Evolutionary conservation across 208 protist species (phyloP).

Genomic region (Acanthamoeba healyi): DNA sequence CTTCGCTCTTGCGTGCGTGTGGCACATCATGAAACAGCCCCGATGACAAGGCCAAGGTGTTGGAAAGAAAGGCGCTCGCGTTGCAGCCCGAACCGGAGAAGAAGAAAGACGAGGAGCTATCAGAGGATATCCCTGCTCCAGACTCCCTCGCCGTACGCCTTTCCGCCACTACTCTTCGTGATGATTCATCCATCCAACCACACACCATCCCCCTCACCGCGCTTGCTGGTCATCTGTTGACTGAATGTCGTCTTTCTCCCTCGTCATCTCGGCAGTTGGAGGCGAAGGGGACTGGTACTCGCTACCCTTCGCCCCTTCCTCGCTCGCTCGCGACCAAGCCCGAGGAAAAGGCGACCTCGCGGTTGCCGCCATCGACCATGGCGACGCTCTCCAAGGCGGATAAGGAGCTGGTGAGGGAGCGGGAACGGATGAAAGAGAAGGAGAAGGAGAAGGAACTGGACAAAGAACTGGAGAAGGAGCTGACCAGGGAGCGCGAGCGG

Average conservation of each 20-base stretch:
- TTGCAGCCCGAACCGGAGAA: conserved; percentile 19
- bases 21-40: not conserved
- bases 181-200: too few species aligned
- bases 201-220: not conserved
- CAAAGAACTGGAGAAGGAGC: not conserved
- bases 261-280: not conserved
- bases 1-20: not conserved
- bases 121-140: conserved; percentile 16
- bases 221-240: not conserved
- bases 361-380: too few species aligned
- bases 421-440: not conserved
- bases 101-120: not conserved
- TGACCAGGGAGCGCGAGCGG: not conserved
- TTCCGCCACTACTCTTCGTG: not conserved
- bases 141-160: conserved; percentile 2
- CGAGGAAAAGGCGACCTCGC: conserved; percentile 11
- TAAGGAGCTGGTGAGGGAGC: not conserved
- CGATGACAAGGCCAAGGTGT: conserved; percentile 21
- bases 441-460: not conserved
- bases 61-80: not conserved
- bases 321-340: not conserved
- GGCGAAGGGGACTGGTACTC: not conserved
- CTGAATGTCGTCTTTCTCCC: not conserved
- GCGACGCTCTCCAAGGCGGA: too few species aligned
- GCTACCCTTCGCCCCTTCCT: conserved; percentile 16